Conservation (phyloP, 306 rosid species). For the Rosa lucieae region DNA sequence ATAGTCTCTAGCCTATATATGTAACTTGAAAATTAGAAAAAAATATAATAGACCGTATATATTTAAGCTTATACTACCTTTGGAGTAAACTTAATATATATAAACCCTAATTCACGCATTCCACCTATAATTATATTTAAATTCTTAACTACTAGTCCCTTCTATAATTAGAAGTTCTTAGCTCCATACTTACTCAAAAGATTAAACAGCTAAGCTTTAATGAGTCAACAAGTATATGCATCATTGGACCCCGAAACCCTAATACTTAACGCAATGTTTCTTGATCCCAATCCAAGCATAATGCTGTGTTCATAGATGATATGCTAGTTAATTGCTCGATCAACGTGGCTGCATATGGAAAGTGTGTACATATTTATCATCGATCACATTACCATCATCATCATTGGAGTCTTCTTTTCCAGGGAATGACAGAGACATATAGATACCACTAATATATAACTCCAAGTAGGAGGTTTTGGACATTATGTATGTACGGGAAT, state of each 20-base stretch:
- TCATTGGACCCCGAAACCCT: not conserved
- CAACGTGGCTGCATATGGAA: not conserved
- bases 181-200: not conserved
- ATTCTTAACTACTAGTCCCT: not conserved
- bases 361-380: not conserved
- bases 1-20: too few species aligned
- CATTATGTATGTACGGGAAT: slow-evolving; percentile 1
- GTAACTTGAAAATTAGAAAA: not conserved
- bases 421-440: not conserved
- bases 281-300: not conserved
- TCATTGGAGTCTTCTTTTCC: not conserved
- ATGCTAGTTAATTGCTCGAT: not conserved
- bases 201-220: not conserved
- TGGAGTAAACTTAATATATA: not conserved
- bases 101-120: not conserved
- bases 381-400: not conserved
- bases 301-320: not conserved
- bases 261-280: not conserved
- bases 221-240: not conserved
- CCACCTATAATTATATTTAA: not conserved
- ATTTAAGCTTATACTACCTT: not conserved
- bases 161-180: not conserved
- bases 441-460: not conserved
- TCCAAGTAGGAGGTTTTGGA: slow-evolving; percentile 8
- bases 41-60: not conserved